Evolutionary conservation across 2,329 filamentous ascomycete species (phyloP).

Genomic region (Ophiostoma sp.): DNA sequence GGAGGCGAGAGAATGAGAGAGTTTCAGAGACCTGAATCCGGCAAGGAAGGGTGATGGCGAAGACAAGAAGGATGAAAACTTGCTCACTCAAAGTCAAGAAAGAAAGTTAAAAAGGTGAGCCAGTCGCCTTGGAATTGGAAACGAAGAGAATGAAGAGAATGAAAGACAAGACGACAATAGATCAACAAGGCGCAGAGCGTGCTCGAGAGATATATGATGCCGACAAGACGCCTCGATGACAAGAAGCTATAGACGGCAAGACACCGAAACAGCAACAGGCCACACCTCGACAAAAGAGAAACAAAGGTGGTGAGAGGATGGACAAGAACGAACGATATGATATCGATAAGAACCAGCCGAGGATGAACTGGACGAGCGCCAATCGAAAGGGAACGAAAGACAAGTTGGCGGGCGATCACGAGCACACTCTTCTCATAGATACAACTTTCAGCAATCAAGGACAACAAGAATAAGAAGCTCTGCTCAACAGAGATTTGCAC

Average conservation of each 20-base stretch:
- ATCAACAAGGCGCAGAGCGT: constrained; percentile 4
- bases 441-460: constrained; percentile 3
- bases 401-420: constrained; percentile 12
- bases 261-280: constrained; percentile 16
- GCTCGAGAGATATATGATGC: constrained; percentile 6
- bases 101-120: constrained; percentile 15
- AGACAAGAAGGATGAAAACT: constrained; percentile 4
- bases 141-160: neutral
- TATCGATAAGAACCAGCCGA: neutral
- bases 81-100: constrained; percentile 1
- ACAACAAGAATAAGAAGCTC: neutral
- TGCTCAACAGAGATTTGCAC: constrained; percentile 12
- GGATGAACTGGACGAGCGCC: neutral
- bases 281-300: constrained; percentile 13
- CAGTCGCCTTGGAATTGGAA: neutral
- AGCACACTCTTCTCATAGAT: neutral
- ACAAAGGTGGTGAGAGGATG: neutral
- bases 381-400: neutral
- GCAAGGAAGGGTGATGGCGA: constrained; percentile 3
- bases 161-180: constrained; percentile 9
- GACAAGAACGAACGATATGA: neutral
- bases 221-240: neutral
- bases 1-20: constrained; percentile 11
- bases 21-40: constrained; percentile 8
- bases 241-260: constrained; percentile 2